Percentiles rank a stretch among this genome's conserved stretches.
phyloP scores from a whole-genome alignment of 495 filamentous ascomycete species.

The Penicillium robsamsonii region DNA sequence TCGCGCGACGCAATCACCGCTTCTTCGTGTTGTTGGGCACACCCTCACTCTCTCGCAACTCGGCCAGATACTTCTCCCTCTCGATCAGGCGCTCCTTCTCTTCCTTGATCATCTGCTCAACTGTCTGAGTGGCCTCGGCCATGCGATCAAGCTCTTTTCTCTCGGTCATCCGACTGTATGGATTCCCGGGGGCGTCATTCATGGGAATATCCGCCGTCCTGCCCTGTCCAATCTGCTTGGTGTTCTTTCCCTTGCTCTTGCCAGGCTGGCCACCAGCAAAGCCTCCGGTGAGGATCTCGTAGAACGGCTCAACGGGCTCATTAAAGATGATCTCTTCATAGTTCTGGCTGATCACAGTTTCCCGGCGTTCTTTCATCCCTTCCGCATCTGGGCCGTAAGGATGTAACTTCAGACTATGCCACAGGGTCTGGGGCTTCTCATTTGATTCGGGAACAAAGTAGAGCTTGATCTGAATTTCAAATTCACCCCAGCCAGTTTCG shows the following conservation, averaged over 20 bases:
- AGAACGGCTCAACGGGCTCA: slow-evolving; percentile 88
- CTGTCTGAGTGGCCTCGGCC: slow-evolving; percentile 58
- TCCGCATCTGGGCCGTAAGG: slow-evolving; percentile 82
- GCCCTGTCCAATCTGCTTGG: slow-evolving; percentile 41
- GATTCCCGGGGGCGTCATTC: slow-evolving; percentile 58
- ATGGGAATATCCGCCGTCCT: slow-evolving; percentile 71
- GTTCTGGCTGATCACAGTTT: slow-evolving; percentile 67
- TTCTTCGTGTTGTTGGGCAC: slow-evolving; percentile 43
- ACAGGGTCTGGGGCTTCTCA: slow-evolving; percentile 89
- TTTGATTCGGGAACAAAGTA: slow-evolving; percentile 81
- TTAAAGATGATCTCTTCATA: slow-evolving; percentile 96
- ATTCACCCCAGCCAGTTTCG: slow-evolving; percentile 97
- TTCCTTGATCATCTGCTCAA: slow-evolving; percentile 67
- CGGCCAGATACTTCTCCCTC: slow-evolving; percentile 61
- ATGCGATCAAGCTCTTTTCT: slow-evolving; percentile 62
- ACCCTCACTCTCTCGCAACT: slow-evolving; percentile 57
- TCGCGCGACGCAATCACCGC: slow-evolving; percentile 28
- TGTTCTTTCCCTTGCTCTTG: slow-evolving; percentile 48
- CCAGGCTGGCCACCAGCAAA: slow-evolving; percentile 30
- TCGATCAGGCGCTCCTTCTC: slow-evolving; percentile 62
- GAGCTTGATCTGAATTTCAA: slow-evolving; percentile 89
- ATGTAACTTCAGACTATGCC: slow-evolving; percentile 87
- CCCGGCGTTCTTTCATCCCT: slow-evolving; percentile 61
- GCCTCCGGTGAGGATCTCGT: slow-evolving; percentile 73
- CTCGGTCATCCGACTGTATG: slow-evolving; percentile 75